Conservation (phyloP, 495 filamentous ascomycete species). For the Aspergillus ostianus region DNA sequence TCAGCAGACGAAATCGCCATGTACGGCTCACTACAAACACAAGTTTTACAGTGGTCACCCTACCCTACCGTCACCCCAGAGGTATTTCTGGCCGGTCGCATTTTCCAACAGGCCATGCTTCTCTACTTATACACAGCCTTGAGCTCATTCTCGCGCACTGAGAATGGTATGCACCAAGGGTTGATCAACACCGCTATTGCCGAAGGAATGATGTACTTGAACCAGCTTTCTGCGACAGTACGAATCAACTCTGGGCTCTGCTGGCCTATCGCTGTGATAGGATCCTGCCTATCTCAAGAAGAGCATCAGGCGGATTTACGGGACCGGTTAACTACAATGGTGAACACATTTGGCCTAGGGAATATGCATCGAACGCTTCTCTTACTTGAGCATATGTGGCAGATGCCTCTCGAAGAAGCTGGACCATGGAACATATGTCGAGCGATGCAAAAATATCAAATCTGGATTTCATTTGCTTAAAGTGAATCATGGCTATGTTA, state of each 20-base stretch:
- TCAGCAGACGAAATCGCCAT: constrained; percentile 40
- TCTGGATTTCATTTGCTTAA: constrained; percentile 44
- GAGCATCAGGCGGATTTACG: constrained; percentile 27
- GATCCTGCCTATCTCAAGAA: constrained; percentile 26
- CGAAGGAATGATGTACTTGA: constrained; percentile 32
- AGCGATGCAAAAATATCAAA: constrained; percentile 38
- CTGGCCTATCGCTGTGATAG: constrained; percentile 40
- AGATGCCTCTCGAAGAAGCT: constrained; percentile 24
- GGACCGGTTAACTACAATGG: constrained; percentile 26
- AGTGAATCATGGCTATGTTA: constrained; percentile 1
- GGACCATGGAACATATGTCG: constrained; percentile 42
- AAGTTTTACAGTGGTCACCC: constrained; percentile 35
- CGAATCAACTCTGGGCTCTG: constrained; percentile 39
- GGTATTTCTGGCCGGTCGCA: constrained; percentile 33
- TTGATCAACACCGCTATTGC: constrained; percentile 29
- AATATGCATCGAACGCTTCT: constrained; percentile 38
- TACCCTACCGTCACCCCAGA: constrained; percentile 31
- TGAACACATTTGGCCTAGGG: constrained; percentile 31
- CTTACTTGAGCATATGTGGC: constrained; percentile 38
- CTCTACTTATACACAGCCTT: constrained; percentile 38
- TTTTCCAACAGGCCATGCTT: constrained; percentile 39
- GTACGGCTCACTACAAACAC: constrained; percentile 38
- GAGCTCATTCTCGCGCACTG: constrained; percentile 24
- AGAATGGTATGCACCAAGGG: constrained; percentile 33
- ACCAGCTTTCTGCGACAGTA: constrained; percentile 25